phyloP scores from a whole-genome alignment of 805 yeast species.

The Zygoascus flipseniorum region DNA sequence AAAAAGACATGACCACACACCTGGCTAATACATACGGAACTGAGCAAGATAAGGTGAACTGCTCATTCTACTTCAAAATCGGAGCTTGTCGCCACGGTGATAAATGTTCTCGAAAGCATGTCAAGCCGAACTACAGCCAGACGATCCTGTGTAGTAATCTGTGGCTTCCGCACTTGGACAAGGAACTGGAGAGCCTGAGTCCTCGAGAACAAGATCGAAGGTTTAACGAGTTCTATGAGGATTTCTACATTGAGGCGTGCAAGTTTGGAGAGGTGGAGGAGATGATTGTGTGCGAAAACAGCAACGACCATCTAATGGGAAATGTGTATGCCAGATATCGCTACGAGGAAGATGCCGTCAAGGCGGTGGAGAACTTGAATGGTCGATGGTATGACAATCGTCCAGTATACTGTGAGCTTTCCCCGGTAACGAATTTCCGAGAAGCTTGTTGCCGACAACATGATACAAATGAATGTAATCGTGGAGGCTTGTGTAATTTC shows the following conservation, averaged over 20 bases:
- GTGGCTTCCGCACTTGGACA: background rate
- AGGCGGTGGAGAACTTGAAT: slow-evolving; percentile 55
- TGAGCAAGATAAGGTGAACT: slow-evolving; percentile 31
- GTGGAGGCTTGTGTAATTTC: slow-evolving; percentile 81
- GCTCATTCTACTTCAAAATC: slow-evolving; percentile 59
- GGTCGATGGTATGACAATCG: slow-evolving; percentile 72
- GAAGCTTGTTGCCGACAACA: slow-evolving; percentile 74
- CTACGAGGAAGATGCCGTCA: slow-evolving; percentile 46
- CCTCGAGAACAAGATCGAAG: slow-evolving; percentile 32
- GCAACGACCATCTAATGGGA: slow-evolving; percentile 63
- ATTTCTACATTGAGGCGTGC: slow-evolving; percentile 56
- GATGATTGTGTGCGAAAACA: slow-evolving; percentile 73
- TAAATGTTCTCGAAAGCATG: slow-evolving; percentile 65
- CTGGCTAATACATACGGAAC: slow-evolving; percentile 30
- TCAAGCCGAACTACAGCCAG: slow-evolving; percentile 53
- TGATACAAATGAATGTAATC: slow-evolving; percentile 52
- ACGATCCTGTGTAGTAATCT: slow-evolving; percentile 45
- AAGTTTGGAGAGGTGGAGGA: slow-evolving; percentile 45
- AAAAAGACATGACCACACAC: slow-evolving; percentile 23
- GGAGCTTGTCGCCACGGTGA: slow-evolving; percentile 95
- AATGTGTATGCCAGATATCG: slow-evolving; percentile 68
- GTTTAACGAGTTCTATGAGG: slow-evolving; percentile 60
- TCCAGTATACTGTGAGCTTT: slow-evolving; percentile 72
- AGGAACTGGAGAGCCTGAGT: slow-evolving; percentile 15
- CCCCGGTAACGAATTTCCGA: slow-evolving; percentile 61